Conservation (phyloP, 2,329 filamentous ascomycete genomes). For the Cercospora sp. region DNA sequence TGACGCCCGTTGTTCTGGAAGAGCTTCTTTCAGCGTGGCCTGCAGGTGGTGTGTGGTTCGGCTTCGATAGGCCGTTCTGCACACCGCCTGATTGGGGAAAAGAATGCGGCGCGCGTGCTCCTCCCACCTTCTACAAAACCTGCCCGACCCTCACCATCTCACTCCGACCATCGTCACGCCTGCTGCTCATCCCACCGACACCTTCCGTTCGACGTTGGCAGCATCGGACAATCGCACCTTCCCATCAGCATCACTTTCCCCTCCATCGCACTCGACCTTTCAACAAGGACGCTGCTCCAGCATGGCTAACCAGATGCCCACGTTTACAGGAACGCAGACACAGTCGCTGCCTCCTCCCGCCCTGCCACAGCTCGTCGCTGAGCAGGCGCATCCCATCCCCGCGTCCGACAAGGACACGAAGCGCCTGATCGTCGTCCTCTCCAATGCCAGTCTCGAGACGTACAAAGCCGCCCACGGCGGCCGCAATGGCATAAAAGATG, state of each 20-base stretch:
- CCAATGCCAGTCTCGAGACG: constrained; percentile 95
- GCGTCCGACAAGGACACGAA: constrained; percentile 85
- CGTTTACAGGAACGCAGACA: constrained; percentile 52
- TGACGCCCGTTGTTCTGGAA: constrained; percentile 7
- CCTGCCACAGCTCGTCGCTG: constrained; percentile 87
- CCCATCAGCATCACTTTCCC: background rate
- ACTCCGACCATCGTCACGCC: background rate
- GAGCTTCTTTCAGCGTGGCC: background rate
- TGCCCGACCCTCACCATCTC: background rate
- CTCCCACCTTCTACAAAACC: background rate
- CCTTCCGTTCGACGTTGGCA: background rate
- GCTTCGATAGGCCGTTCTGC: constrained; percentile 2
- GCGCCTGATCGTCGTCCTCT: constrained; percentile 90
- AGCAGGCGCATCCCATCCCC: constrained; percentile 84
- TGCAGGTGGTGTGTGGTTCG: constrained; percentile 3
- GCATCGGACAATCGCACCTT: background rate
- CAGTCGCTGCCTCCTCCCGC: constrained; percentile 92
- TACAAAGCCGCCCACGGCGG: constrained; percentile 74
- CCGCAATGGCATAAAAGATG: constrained; percentile 66
- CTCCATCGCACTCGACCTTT: constrained; percentile 33
- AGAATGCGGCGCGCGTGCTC: constrained; percentile 1
- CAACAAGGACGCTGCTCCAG: constrained; percentile 39
- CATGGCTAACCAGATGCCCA: constrained; percentile 35
- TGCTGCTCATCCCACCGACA: background rate
- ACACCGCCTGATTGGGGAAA: constrained; percentile 13